Base-by-base conservation (phyloP, 805 yeast species). In the Zygotorulaspora chibaensis region DNA sequence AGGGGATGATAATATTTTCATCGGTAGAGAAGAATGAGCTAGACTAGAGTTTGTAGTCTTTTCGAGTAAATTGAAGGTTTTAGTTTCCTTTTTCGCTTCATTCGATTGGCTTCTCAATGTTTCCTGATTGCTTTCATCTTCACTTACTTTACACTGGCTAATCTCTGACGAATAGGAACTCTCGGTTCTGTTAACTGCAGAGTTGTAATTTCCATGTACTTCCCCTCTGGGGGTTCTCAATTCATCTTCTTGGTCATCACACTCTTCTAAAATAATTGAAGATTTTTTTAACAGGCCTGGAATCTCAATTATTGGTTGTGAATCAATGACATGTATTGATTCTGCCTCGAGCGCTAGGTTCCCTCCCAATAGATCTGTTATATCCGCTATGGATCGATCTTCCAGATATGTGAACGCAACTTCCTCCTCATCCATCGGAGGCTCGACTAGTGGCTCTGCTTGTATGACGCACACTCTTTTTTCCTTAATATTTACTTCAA, bases 1-100 rank as follows among this genome's bases (percentile, higher is more conserved):
- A 5, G 59, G 58, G 3, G 58, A 52, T 3, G 52, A 42, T 3
- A 56, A 29, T 8, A 48, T 26, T 28, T 35, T 42, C 17, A 29
- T 16, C 3, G 43, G 42, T 16, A 38, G 20, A 11, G 42, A 10
- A 12, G 23, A 34, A 5, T 17, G 16, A 17, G 23, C 7, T 17
- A 17, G 16, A 10, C 5, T n/a, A 5, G 37, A 16, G 12, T 34
- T 13, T 17, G 3, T 17, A 17, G 3, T 29, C 33, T 29, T 29
- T 12, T 29, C 8, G 5, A 29, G 8, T 8, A 8, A 12, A 5
- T 29, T 8, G 15, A 13, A 12, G 3, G 33, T 13, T 29, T 29
- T 9, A 8, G 8, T 29, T 12, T 4, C 33, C 15, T 29, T 13
- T 8, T 29, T 13, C 6, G 15, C 15, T 12, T 29, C 33, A 13